A percentile compares a stretch with the other conserved stretches of the same genome.
Evolutionary conservation across 306 rosid genomes (phyloP).

Genomic region (Pyrus communis): DNA sequence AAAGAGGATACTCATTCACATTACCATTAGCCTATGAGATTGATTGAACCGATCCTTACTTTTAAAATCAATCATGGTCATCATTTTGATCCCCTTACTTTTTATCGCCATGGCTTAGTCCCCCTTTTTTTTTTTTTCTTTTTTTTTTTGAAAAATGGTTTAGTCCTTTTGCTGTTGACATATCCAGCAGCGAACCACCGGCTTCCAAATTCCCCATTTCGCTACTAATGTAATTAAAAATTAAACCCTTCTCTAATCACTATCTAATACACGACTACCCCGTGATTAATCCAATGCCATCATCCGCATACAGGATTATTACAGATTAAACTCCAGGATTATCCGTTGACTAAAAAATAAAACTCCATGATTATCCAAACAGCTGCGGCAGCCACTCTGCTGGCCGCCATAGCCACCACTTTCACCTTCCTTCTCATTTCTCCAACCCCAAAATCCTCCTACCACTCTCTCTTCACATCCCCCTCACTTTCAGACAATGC

Average conservation of each 20-base stretch:
- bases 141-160: too few relatives aligned
- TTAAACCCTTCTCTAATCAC: neutral
- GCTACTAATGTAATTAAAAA: neutral
- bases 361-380: conserved; percentile 20
- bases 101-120: too few relatives aligned
- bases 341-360: neutral
- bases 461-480: conserved; percentile 56
- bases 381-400: conserved; percentile 10
- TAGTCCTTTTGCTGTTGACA: too few relatives aligned
- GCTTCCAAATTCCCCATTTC: too few relatives aligned
- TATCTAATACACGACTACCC: neutral
- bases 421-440: conserved; percentile 24
- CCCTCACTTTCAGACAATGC: conserved; percentile 34
- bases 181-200: accelerated
- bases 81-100: too few relatives aligned
- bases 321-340: conserved; percentile 1
- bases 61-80: too few relatives aligned
- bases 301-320: neutral
- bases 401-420: conserved; percentile 28
- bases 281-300: neutral
- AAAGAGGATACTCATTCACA: too few relatives aligned
- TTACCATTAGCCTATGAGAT: accelerated
- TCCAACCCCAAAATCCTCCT: conserved; percentile 33
- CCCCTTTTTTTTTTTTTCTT: too few relatives aligned
- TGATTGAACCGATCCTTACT: too few relatives aligned